Conservation (phyloP, 352 stramenopile genomes). For the Chrysophaeum taylorii region DNA sequence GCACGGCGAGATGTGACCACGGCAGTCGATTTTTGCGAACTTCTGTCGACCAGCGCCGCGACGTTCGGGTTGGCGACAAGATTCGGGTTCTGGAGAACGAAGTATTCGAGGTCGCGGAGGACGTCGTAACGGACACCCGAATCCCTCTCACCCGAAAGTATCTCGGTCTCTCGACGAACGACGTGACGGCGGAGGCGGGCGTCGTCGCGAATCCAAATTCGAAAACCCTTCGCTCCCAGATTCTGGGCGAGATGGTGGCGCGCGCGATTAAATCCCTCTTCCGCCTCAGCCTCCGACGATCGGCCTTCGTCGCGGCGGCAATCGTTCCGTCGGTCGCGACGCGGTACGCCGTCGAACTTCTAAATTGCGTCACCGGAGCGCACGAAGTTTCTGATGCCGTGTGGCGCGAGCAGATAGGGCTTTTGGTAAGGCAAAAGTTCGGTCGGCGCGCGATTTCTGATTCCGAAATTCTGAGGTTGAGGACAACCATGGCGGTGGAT, state of each 20-base stretch:
- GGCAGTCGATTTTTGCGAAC: slow-evolving; percentile 61
- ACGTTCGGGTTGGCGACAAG: too few relatives aligned
- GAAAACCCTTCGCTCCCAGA: slow-evolving; percentile 42
- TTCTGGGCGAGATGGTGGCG: slow-evolving; percentile 71
- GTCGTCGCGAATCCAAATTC: slow-evolving; percentile 51
- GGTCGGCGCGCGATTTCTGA: slow-evolving; percentile 50
- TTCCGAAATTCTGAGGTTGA: slow-evolving; percentile 63
- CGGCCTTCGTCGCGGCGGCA: background rate
- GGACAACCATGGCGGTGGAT: slow-evolving; percentile 41
- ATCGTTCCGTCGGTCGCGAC: background rate
- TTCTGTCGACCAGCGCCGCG: slow-evolving; percentile 60
- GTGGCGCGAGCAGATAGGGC: slow-evolving; percentile 30
- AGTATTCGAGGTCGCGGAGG: slow-evolving; percentile 20
- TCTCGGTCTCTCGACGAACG: slow-evolving; percentile 49
- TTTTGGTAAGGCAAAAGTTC: slow-evolving; percentile 52
- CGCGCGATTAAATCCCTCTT: slow-evolving; percentile 71
- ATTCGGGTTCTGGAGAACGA: slow-evolving; percentile 19
- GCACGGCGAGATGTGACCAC: slow-evolving; percentile 63
- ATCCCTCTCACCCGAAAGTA: slow-evolving; percentile 53
- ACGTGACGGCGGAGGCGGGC: slow-evolving; percentile 55
- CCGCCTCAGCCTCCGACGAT: slow-evolving; percentile 53
- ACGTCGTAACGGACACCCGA: slow-evolving; percentile 35
- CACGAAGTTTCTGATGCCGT: slow-evolving; percentile 24
- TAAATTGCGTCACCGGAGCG: slow-evolving; percentile 32
- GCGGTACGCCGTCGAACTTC: slow-evolving; percentile 21